Evolutionary conservation across 2,329 filamentous ascomycete species (phyloP), one percentile per base, ranked within the genome.

Genomic region (Cladophialophora chaetospira): DNA sequence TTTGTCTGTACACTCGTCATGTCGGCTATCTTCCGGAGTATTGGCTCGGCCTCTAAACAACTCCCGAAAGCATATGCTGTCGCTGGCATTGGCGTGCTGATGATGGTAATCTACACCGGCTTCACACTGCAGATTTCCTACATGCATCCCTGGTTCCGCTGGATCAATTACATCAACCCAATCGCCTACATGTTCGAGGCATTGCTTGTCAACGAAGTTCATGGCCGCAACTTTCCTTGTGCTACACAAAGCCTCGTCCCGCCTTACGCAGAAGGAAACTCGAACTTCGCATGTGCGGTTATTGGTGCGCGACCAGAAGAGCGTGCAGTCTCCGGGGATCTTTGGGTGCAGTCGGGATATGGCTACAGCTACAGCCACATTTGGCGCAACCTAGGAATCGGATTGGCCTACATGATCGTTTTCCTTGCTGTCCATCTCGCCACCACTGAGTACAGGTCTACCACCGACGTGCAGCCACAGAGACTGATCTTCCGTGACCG

Each of bases 251-350:
- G 35, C 36, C 29, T 82, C 0, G 79, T 84, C 0, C 85, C 92
- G 0, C 75, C 91, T 0, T 90, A 91, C 66, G 86, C 90, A 65
- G 88, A 88, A 1, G 80, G 85, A 0, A 82, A 91, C 66, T 91
- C 91, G 60, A 92, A 84, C 73, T 91, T 86, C 60, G 89, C 50
- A 19, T 62, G 58, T 28, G 69, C 77, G 1, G 75, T 78, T 2
- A 73, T 80, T 0, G 83, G 85, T 3, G 76, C 85, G 4, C 75
- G 80, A 0, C 70, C 81, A 0, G 85, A 85, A 0, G 71, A 77
- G 40, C 64, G 67, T 3, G 79, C 74, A 1, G 81, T 89, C 4
- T 82, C 74, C 15, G 86, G 87, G 1, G 84, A 87, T 57, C 74
- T 78, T 0, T 89, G 82, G 62, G 82, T 88, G 3, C 68, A 73